Conservation (phyloP, 2,329 filamentous ascomycete species). For the Beauveria bassiana region DNA sequence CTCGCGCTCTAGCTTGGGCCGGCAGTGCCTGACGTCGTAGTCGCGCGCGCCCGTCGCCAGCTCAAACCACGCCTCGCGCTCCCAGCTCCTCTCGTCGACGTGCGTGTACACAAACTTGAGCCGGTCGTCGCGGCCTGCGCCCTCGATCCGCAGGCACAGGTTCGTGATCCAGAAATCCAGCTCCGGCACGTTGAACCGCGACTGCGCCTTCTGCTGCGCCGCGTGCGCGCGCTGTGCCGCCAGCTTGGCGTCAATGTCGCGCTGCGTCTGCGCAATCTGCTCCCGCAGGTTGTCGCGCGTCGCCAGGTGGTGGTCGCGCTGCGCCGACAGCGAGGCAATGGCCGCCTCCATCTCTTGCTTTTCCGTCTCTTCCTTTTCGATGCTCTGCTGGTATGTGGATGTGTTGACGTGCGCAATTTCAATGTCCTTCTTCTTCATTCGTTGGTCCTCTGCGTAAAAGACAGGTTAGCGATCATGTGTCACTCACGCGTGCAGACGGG, state of each 20-base stretch:
- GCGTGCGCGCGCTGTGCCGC: slow-evolving; percentile 68
- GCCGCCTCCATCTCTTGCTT: slow-evolving; percentile 64
- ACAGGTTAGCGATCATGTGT: background rate
- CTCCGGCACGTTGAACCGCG: slow-evolving; percentile 84
- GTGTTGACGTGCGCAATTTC: slow-evolving; percentile 71
- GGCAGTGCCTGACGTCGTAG: slow-evolving; percentile 74
- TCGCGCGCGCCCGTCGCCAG: slow-evolving; percentile 72
- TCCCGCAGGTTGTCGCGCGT: slow-evolving; percentile 48
- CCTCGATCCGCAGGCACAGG: slow-evolving; percentile 82
- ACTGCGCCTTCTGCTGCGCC: slow-evolving; percentile 71
- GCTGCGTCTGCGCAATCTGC: slow-evolving; percentile 61
- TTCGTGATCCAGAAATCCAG: slow-evolving; percentile 94
- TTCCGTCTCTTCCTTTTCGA: slow-evolving; percentile 71
- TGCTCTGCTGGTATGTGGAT: slow-evolving; percentile 60
- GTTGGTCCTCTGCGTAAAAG: slow-evolving; percentile 65
- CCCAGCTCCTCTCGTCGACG: slow-evolving; percentile 79
- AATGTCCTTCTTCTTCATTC: slow-evolving; percentile 81
- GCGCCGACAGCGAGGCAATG: slow-evolving; percentile 48
- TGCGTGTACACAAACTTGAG: slow-evolving; percentile 87
- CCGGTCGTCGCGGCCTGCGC: slow-evolving; percentile 73
- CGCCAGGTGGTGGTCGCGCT: slow-evolving; percentile 53
- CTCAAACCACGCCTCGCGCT: slow-evolving; percentile 89
- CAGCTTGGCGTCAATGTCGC: slow-evolving; percentile 59
- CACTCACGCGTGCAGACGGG: too few species aligned
- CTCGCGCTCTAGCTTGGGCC: slow-evolving; percentile 74